These are phyloP conservation scores for Alternaria brassicicola DNA, from an alignment of 2,329 filamentous ascomycete genomes.

Conservation along the genomic window DNA sequence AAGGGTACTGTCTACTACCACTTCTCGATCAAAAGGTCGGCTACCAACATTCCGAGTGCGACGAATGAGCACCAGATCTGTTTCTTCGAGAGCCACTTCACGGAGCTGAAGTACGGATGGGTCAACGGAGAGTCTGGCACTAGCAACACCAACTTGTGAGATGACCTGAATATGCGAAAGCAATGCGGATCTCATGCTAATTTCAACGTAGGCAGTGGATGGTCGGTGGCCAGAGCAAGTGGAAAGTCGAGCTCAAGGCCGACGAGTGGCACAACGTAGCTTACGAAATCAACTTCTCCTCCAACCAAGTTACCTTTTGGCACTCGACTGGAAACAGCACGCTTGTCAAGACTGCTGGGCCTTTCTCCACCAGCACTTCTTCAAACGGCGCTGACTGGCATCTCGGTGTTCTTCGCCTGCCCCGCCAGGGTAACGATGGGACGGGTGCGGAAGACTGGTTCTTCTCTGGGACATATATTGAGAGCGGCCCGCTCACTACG, in stretches of 20 bases:
- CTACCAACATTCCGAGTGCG: conserved; percentile 65
- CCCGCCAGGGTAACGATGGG: conserved; percentile 61
- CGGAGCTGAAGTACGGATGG: conserved; percentile 74
- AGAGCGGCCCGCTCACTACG: conserved; percentile 58
- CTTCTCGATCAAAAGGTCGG: conserved; percentile 68
- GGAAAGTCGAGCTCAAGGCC: conserved; percentile 66
- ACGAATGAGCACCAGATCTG: conserved; percentile 71
- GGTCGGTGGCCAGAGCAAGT: conserved; percentile 65
- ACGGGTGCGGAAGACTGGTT: conserved; percentile 68
- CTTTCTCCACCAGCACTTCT: conserved; percentile 65
- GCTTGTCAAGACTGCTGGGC: conserved; percentile 64
- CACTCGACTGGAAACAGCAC: conserved; percentile 68
- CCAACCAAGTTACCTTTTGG: conserved; percentile 69
- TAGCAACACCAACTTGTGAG: conserved; percentile 57
- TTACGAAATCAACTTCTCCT: conserved; percentile 73
- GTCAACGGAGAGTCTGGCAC: conserved; percentile 58
- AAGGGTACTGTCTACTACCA: conserved; percentile 73
- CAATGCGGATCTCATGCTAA: neutral
- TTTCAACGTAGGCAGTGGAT: conserved; percentile 60
- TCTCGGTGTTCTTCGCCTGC: conserved; percentile 70
- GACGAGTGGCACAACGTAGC: conserved; percentile 77
- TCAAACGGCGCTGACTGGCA: conserved; percentile 77
- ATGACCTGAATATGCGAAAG: neutral
- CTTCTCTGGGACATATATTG: conserved; percentile 74
- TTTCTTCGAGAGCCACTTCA: conserved; percentile 74